Percentiles rank a stretch among this genome's conserved stretches.
Conservation (phyloP, 257 asterid genomes). For the Solanum chmielewskii region DNA sequence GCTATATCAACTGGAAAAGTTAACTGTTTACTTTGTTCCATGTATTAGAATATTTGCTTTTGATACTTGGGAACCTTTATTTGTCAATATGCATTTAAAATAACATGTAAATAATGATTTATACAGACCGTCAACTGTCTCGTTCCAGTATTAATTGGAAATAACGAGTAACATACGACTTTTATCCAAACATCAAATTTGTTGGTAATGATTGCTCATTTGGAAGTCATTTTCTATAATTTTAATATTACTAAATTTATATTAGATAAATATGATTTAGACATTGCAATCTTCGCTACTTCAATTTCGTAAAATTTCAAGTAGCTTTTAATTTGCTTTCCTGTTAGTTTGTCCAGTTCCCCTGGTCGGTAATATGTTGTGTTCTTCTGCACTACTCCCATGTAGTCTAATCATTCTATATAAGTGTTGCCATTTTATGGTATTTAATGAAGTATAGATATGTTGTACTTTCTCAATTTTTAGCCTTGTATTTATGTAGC, state of each 20-base stretch:
- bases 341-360: not conserved
- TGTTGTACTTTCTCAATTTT: not conserved
- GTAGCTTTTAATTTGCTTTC: not conserved
- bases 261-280: not conserved
- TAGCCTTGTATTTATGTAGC: slow-evolving; percentile 25
- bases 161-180: not conserved
- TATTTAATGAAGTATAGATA: not conserved
- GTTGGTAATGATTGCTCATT: not conserved
- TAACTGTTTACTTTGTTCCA: not conserved
- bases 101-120: not conserved
- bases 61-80: not conserved
- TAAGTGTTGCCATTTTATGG: not conserved
- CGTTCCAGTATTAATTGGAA: not conserved
- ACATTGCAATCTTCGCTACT: not conserved
- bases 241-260: not conserved
- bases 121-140: not conserved
- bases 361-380: not conserved
- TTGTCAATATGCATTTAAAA: not conserved
- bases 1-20: not conserved
- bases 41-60: not conserved
- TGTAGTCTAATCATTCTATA: not conserved
- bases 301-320: not conserved
- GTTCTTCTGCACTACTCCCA: not conserved
- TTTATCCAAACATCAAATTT: not conserved
- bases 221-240: not conserved